Evolutionary conservation across 805 yeast species (phyloP).

Genomic region (Candida qinlingensis): DNA sequence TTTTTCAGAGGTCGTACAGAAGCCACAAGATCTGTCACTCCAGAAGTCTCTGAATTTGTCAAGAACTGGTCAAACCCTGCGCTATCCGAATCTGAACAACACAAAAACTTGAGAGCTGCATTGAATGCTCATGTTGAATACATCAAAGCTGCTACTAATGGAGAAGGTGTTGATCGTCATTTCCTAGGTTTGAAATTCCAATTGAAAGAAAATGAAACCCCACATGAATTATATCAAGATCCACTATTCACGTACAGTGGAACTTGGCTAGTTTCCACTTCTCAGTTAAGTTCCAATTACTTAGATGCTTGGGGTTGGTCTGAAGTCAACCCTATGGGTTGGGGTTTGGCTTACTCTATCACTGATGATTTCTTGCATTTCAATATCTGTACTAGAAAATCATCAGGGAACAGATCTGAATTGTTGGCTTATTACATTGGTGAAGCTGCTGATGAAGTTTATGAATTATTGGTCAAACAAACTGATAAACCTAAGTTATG

Average conservation of each 20-base stretch:
- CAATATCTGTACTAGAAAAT: slow-evolving; percentile 72
- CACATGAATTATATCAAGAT: slow-evolving; percentile 67
- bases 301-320: slow-evolving; percentile 96
- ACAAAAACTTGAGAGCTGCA: slow-evolving; percentile 66
- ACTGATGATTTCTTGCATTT: slow-evolving; percentile 81
- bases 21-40: slow-evolving; percentile 80
- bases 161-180: slow-evolving; percentile 91
- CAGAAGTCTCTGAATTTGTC: slow-evolving; percentile 65
- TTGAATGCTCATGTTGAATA: slow-evolving; percentile 68
- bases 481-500: slow-evolving; percentile 14
- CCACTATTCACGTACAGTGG: slow-evolving; percentile 71
- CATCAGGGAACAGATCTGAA: slow-evolving; percentile 49
- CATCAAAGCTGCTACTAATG: slow-evolving; percentile 73
- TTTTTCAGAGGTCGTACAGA: slow-evolving; percentile 91
- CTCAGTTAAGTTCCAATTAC: slow-evolving; percentile 79
- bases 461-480: slow-evolving; percentile 43
- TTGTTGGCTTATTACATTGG: slow-evolving; percentile 62
- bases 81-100: slow-evolving; percentile 45
- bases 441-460: slow-evolving; percentile 78
- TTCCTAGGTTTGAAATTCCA: slow-evolving; percentile 80
- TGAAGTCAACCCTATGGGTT: slow-evolving; percentile 90
- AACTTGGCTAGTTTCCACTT: slow-evolving; percentile 83
- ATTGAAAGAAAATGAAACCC: slow-evolving; percentile 48
- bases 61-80: slow-evolving; percentile 61
- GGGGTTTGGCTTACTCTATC: slow-evolving; percentile 91